These are phyloP conservation scores for Tetracladium maxilliforme DNA, from an alignment of 2,329 filamentous ascomycete species.

Conservation along the genomic window DNA sequence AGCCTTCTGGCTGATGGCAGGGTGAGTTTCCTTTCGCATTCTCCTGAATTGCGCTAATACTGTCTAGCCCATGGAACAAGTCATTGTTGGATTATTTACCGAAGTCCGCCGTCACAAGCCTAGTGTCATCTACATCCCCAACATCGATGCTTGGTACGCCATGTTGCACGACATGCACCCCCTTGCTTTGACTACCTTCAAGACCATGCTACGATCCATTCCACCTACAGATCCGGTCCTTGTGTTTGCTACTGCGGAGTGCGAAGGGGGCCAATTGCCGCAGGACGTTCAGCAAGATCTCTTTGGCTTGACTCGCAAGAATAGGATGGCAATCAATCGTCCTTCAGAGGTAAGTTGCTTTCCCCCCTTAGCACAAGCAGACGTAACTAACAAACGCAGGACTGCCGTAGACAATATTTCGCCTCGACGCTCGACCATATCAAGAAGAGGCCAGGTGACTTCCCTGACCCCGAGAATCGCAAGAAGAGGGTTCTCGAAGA, in stretches of 20 bases:
- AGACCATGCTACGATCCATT: slow-evolving; percentile 66
- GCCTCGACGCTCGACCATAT: slow-evolving; percentile 59
- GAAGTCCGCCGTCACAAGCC: slow-evolving; percentile 92
- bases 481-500: slow-evolving; percentile 74
- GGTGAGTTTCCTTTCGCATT: slow-evolving; percentile 26
- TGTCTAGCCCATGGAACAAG: slow-evolving; percentile 44
- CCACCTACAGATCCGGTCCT: slow-evolving; percentile 84
- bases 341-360: slow-evolving; percentile 42
- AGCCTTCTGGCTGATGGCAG: slow-evolving; percentile 75
- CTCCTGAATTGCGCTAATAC: slow-evolving; percentile 3
- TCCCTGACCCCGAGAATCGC: slow-evolving; percentile 73
- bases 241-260: slow-evolving; percentile 72
- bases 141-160: slow-evolving; percentile 76
- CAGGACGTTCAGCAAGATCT: slow-evolving; percentile 55
- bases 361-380: too few relatives aligned
- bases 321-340: slow-evolving; percentile 53
- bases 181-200: slow-evolving; percentile 67
- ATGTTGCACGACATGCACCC: slow-evolving; percentile 31
- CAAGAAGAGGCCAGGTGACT: slow-evolving; percentile 65
- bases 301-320: slow-evolving; percentile 75
- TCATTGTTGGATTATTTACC: slow-evolving; percentile 78
- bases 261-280: slow-evolving; percentile 44
- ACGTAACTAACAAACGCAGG: slow-evolving; percentile 23
- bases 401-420: slow-evolving; percentile 69
- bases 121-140: slow-evolving; percentile 87